Evolutionary conservation across 805 yeast genomes (phyloP).

Genomic region (Grigorovia humatica): DNA sequence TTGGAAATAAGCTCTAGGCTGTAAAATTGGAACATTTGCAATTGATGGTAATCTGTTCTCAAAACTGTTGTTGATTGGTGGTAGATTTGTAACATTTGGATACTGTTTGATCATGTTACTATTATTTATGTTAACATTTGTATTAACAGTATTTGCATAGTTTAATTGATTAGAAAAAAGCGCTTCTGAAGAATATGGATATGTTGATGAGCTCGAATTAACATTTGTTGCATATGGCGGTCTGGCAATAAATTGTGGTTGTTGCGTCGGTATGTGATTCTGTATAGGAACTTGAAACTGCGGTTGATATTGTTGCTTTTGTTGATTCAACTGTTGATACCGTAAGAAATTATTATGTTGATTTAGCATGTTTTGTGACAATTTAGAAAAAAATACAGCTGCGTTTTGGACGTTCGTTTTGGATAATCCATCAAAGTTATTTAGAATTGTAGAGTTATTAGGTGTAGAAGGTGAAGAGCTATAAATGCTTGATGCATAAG

Average conservation of each 20-base stretch:
- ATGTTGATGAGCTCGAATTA: not conserved
- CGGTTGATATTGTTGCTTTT: not conserved
- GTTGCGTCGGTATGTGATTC: not conserved
- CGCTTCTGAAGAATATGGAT: not conserved
- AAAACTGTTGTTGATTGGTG: constrained; percentile 3
- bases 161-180: not conserved
- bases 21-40: constrained; percentile 11
- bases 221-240: not conserved
- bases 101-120: constrained; percentile 1
- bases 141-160: not conserved
- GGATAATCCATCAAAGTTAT: constrained; percentile 2
- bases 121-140: not conserved
- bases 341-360: constrained; percentile 2
- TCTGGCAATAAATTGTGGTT: not conserved
- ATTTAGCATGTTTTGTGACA: constrained; percentile 5
- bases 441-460: not conserved
- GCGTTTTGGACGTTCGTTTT: constrained; percentile 2
- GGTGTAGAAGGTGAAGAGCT: constrained; percentile 1
- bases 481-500: not conserved
- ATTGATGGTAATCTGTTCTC: constrained; percentile 8
- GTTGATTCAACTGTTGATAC: not conserved
- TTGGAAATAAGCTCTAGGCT: constrained; percentile 4
- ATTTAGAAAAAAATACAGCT: constrained; percentile 4
- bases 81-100: constrained; percentile 5
- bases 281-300: not conserved